phyloP scores from a whole-genome alignment of 306 rosid genomes.

The Vigna radiata region DNA sequence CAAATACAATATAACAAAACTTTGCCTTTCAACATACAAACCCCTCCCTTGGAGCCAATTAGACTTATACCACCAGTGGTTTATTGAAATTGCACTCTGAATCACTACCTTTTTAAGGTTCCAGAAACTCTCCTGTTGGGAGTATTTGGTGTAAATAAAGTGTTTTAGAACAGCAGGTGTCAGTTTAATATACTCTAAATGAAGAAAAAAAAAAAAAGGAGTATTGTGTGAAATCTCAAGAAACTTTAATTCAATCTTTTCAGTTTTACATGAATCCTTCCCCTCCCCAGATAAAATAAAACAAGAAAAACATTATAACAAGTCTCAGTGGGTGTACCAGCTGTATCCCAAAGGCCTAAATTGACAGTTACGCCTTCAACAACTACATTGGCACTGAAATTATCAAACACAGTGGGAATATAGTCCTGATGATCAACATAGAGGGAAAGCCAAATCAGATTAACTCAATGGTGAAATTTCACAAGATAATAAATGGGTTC shows the following conservation, averaged over 20 bases:
- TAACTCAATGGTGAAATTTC: conserved; percentile 19
- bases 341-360: conserved; percentile 96
- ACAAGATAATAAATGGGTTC: conserved; percentile 23
- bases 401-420: conserved; percentile 91
- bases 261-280: background rate
- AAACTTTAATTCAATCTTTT: background rate
- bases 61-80: background rate
- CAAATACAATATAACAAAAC: conserved; percentile 31
- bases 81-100: background rate
- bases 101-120: background rate
- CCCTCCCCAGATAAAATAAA: background rate
- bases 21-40: conserved; percentile 18
- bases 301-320: background rate
- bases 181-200: background rate
- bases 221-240: background rate
- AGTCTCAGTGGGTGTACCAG: conserved; percentile 58
- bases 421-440: conserved; percentile 69
- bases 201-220: background rate
- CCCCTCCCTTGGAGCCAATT: background rate
- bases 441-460: conserved; percentile 38
- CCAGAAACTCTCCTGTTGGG: background rate
- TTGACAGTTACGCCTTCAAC: conserved; percentile 89
- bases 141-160: background rate
- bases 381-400: conserved; percentile 95
- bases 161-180: background rate